Base-by-base conservation (phyloP, 2,329 filamentous ascomycete genomes). In the Grosmannia penicillata region DNA sequence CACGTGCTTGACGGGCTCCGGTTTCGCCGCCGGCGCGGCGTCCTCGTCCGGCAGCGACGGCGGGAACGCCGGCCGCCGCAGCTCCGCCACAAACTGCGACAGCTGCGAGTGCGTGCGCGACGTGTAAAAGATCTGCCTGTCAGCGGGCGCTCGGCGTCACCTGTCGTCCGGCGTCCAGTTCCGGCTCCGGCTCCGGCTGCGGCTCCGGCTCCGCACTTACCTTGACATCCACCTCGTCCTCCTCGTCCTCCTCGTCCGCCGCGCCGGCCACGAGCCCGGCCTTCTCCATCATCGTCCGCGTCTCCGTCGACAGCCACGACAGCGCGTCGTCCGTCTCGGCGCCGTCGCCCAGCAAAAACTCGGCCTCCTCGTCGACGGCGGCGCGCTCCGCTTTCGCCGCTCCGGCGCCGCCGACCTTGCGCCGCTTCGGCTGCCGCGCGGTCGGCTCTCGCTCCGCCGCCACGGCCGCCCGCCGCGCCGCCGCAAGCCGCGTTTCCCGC, bases 101-200 rank as follows among this genome's bases (percentile, higher is more conserved):
- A 95, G 61, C 52, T 95, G 87, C 3, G 87, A 95, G 56, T 95
- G 87, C 1, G 87, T 95, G 52, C 87, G 73, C 8, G 87, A 95
- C 40, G 86, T 91, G 59, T 89, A 94, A 56, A 83, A 93, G 37
- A 95, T 82, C 66, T 40, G 42, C 14, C 2, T 13, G 17, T n/a
- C n/a, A 17, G 27, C 26, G 9, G 23, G 19, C 4, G 5, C n/a
- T n/a, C n/a, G n/a, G n/a, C n/a, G n/a, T n/a, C n/a, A n/a, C n/a
- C n/a, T n/a, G n/a, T n/a, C n/a, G n/a, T n/a, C n/a, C n/a, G n/a
- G n/a, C n/a, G n/a, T n/a, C n/a, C n/a, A n/a, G n/a, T n/a, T n/a
- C n/a, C n/a, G n/a, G n/a, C n/a, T n/a, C n/a, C n/a, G n/a, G n/a
- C n/a, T n/a, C n/a, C n/a, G n/a, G n/a, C n/a, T n/a, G n/a, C n/a